These are phyloP conservation scores for Pythium monospermum DNA, from an alignment of 352 stramenopile genomes.

Conservation along the genomic window DNA sequence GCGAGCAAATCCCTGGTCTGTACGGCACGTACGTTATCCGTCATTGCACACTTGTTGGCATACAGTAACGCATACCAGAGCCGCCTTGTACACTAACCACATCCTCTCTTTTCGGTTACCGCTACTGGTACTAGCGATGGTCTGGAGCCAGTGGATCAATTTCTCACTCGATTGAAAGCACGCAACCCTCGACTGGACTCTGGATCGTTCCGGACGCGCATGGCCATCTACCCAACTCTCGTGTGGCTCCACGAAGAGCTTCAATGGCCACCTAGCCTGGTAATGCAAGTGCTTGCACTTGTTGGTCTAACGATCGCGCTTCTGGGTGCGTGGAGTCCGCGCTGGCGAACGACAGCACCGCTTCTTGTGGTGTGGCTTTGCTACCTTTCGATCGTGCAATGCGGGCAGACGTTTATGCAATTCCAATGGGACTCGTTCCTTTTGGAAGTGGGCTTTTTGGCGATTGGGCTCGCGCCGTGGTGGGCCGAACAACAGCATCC, in stretches of 20 bases:
- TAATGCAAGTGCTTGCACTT: slow-evolving; percentile 45
- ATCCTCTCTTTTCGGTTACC: neutral
- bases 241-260: slow-evolving; percentile 50
- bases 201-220: slow-evolving; percentile 15
- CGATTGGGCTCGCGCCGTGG: slow-evolving; percentile 44
- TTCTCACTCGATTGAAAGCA: slow-evolving; percentile 35
- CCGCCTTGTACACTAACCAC: neutral
- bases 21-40: slow-evolving; percentile 49
- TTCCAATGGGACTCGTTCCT: slow-evolving; percentile 94
- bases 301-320: slow-evolving; percentile 26
- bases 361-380: slow-evolving; percentile 45
- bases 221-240: slow-evolving; percentile 41
- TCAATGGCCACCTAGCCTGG: slow-evolving; percentile 38
- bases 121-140: slow-evolving; percentile 31
- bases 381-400: slow-evolving; percentile 73
- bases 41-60: slow-evolving; percentile 6
- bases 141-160: slow-evolving; percentile 47
- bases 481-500: slow-evolving; percentile 19
- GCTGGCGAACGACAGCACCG: slow-evolving; percentile 30
- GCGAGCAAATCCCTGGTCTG: slow-evolving; percentile 74
- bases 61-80: slow-evolving; percentile 17
- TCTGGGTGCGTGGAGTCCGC: slow-evolving; percentile 22
- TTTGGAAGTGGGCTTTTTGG: slow-evolving; percentile 79
- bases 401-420: slow-evolving; percentile 84
- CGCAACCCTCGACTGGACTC: slow-evolving; percentile 6